phyloP scores from a whole-genome alignment of 2,329 filamentous ascomycete species.

The Pseudopyricularia javanii region DNA sequence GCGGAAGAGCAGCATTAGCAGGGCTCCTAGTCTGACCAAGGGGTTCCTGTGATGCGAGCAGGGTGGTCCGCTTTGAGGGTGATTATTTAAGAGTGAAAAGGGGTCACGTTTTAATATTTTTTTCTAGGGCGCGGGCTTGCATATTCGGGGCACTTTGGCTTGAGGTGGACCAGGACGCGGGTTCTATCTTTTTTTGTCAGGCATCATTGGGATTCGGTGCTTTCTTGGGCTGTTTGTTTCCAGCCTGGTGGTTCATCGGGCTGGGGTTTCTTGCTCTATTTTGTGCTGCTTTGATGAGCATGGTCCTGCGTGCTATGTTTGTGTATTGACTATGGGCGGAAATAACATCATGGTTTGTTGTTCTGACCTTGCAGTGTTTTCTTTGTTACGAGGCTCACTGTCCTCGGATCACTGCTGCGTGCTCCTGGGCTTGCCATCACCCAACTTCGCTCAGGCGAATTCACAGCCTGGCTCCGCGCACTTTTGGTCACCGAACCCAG shows the following conservation, averaged over 20 bases:
- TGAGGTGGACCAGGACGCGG: neutral
- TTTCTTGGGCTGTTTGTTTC: neutral
- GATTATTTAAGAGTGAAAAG: neutral
- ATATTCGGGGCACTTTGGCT: neutral
- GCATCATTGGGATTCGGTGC: neutral
- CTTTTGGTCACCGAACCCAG: too few species aligned
- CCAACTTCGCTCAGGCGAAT: too few species aligned
- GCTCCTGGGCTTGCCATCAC: too few species aligned
- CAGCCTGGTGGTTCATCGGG: neutral
- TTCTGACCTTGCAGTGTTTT: too few species aligned
- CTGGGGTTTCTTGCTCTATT: neutral
- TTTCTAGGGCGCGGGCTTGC: neutral
- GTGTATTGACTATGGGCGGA: neutral
- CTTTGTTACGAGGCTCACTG: too few species aligned
- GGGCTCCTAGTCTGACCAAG: constrained; percentile 59
- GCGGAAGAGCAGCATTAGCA: constrained; percentile 53
- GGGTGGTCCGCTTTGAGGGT: neutral
- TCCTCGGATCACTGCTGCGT: too few species aligned
- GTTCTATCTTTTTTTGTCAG: neutral
- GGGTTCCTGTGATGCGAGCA: constrained; percentile 49
- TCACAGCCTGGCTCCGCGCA: too few species aligned
- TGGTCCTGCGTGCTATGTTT: neutral
- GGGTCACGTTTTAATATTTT: neutral
- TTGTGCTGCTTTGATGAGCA: neutral
- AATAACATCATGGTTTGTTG: neutral